Evolutionary conservation across 2,329 filamentous ascomycete species (phyloP).

Genomic region (Phaeoacremonium minimum): DNA sequence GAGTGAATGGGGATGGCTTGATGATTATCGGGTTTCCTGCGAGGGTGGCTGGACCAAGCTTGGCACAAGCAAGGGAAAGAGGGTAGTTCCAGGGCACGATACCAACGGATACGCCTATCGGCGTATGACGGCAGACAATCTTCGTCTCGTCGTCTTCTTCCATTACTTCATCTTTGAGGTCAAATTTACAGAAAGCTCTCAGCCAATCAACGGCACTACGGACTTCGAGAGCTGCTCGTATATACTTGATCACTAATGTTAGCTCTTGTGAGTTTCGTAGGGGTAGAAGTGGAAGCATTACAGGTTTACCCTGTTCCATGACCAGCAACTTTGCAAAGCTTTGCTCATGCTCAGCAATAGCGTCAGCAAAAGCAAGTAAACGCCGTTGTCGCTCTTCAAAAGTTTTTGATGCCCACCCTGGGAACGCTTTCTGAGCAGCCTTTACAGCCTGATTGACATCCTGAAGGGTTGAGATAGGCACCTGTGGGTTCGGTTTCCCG

Average conservation of each 20-base stretch:
- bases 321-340: constrained; percentile 1
- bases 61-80: constrained; percentile 19
- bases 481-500: background rate
- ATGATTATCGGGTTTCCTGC: constrained; percentile 53
- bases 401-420: background rate
- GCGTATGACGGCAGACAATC: background rate
- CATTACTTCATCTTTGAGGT: constrained; percentile 1
- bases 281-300: background rate
- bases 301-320: background rate
- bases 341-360: background rate
- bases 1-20: constrained; percentile 55
- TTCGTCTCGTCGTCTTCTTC: constrained; percentile 1
- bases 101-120: constrained; percentile 3
- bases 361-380: constrained; percentile 1
- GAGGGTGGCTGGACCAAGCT: constrained; percentile 52
- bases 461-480: background rate
- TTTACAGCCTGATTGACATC: constrained; percentile 1
- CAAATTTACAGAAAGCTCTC: background rate
- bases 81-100: constrained; percentile 6
- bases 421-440: background rate
- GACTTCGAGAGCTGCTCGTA: background rate
- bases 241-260: background rate
- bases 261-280: no score
- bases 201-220: background rate
- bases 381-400: background rate